Evolutionary conservation across 179 eudicot genomes (phyloP).

Genomic region (Beta lomatogona): DNA sequence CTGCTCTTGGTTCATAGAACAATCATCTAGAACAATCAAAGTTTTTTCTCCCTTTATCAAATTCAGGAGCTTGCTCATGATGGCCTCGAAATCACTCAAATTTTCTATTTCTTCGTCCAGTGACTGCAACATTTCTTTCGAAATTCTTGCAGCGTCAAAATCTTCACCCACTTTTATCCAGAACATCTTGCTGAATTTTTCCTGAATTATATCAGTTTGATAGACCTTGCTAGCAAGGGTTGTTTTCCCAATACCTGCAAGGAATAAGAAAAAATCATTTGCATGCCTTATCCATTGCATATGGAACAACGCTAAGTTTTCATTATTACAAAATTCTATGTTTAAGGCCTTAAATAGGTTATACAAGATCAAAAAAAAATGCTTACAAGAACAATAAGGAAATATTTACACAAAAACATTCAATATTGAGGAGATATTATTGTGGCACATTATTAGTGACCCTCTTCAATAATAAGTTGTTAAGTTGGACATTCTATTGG

Average conservation of each 20-base stretch:
- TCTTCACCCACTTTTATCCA: constrained; percentile 22
- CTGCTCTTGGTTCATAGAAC: background rate
- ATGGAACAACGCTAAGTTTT: no score
- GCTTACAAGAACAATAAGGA: no score
- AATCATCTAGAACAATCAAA: constrained; percentile 34
- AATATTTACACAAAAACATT: no score
- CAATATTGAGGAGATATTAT: no score
- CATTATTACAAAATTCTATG: no score
- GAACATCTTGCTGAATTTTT: background rate
- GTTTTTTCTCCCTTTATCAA: background rate
- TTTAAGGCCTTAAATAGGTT: no score
- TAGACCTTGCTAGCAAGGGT: constrained; percentile 18
- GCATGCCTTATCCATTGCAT: background rate
- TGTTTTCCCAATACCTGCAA: constrained; percentile 25
- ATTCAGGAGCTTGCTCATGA: constrained; percentile 4
- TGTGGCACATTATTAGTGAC: no score
- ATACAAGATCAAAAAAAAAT: no score
- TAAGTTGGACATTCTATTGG: no score
- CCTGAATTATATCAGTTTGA: background rate
- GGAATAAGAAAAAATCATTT: background rate
- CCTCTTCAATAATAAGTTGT: no score
- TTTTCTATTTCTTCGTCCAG: background rate
- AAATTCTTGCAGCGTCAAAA: constrained; percentile 7
- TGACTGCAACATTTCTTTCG: constrained; percentile 15
- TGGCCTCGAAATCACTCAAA: background rate